Evolutionary conservation across 2,329 filamentous ascomycete genomes (phyloP), one percentile per base, ranked within the genome.

Genomic region (Periglandula ipomoeae): DNA sequence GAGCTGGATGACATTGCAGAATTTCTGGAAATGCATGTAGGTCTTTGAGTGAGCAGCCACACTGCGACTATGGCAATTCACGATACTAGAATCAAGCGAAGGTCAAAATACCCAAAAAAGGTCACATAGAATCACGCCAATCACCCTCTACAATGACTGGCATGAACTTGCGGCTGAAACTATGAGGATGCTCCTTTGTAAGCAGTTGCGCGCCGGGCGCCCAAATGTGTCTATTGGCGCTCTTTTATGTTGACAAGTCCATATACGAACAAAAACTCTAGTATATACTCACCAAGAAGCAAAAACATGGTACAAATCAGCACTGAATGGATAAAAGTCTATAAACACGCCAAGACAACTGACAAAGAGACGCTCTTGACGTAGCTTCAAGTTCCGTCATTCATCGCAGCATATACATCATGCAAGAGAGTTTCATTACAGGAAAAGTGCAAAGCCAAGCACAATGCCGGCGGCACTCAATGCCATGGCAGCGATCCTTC

Each of bases 381-480:
- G 15, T 32, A 15, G 10, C 7, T 32, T 10, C 30, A 32, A 5
- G 9, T 32, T 32, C 15, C 11, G 15, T 11, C 30, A 8, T 32
- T 15, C 30, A 32, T 32, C 11, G 30, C 30, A 10, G 10, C 30
- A 10, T 11, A 32, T 11, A 32, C 30, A 32, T 32, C 10, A 32
- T 32, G n/a, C n/a, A n/a, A 32, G 30, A 15, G 2, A 11, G 15
- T 5, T 38, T 20, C 3, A 38, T 38, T 34, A 50, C 4, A 50
- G 48, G 5, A 46, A 27, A 15, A 63, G 55, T 9, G 60, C 56
- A 26, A 61, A 56, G 30, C 58, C 57, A 43, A 64, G 49, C 49
- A 64, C 61, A 37, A 61, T 51, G 13, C 54, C 57, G 2, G 59
- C 59, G 20, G 63, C 49, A n/a, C 56, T 55, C 20, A 59, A 53